These are phyloP conservation scores for Ogataea sp. DNA, from an alignment of 805 yeast species.

Conservation along the genomic window DNA sequence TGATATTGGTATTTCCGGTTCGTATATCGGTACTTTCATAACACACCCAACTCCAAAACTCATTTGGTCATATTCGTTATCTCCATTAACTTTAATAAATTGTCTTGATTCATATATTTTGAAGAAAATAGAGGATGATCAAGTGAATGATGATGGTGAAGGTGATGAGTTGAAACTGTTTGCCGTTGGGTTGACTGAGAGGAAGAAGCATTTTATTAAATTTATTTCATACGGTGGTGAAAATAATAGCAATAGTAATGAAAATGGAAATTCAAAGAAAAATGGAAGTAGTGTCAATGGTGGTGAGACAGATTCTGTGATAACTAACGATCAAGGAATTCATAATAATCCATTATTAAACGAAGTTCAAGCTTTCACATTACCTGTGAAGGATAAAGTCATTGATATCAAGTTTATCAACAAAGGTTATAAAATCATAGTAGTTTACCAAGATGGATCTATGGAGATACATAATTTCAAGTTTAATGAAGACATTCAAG, in stretches of 20 bases:
- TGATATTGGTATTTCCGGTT: slow-evolving; percentile 47
- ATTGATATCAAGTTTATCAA: slow-evolving; percentile 20
- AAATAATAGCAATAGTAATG: not conserved
- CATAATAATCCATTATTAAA: too few relatives aligned
- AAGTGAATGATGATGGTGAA: slow-evolving; percentile 9
- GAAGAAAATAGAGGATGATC: not conserved
- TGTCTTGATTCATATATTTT: slow-evolving; percentile 27
- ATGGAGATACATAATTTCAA: slow-evolving; percentile 17
- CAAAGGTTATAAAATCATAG: slow-evolving; percentile 20
- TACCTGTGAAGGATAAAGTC: slow-evolving; percentile 15
- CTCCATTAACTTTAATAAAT: slow-evolving; percentile 37
- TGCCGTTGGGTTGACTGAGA: slow-evolving; percentile 27
- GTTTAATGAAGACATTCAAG: slow-evolving; percentile 7
- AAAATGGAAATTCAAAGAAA: slow-evolving; percentile 5
- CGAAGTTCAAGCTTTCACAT: slow-evolving; percentile 24
- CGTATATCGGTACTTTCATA: slow-evolving; percentile 41
- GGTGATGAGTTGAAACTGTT: slow-evolving; percentile 16
- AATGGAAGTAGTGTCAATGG: slow-evolving; percentile 17
- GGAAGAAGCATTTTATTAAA: slow-evolving; percentile 22
- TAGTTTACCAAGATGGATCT: slow-evolving; percentile 24
- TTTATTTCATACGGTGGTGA: slow-evolving; percentile 15
- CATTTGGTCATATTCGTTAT: slow-evolving; percentile 45
- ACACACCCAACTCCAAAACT: slow-evolving; percentile 51
- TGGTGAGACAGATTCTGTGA: slow-evolving; percentile 10
- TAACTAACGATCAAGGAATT: slow-evolving; percentile 24